These are phyloP conservation scores for Cladosporium sp. DNA, from an alignment of 2,329 filamentous ascomycete species.

Conservation along the genomic window DNA sequence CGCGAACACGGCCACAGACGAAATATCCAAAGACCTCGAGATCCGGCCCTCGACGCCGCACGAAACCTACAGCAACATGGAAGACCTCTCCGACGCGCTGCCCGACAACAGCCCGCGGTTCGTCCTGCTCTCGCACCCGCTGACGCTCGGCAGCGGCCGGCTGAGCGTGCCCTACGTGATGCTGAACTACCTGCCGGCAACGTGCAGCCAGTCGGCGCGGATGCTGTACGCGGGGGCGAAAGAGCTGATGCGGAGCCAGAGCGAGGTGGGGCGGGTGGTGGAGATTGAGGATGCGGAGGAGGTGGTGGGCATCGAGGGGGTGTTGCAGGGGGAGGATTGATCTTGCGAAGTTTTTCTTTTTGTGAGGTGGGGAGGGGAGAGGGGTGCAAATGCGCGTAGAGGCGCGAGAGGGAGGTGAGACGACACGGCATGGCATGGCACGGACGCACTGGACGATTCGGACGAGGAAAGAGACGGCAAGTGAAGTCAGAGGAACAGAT, in stretches of 20 bases:
- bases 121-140: slow-evolving; percentile 81
- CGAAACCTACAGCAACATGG: slow-evolving; percentile 74
- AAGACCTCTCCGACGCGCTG: slow-evolving; percentile 78
- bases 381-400: not conserved
- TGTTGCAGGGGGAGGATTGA: slow-evolving; percentile 44
- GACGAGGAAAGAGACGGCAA: too few relatives aligned
- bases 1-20: slow-evolving; percentile 48
- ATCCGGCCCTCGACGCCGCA: slow-evolving; percentile 72
- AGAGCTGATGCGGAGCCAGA: slow-evolving; percentile 88
- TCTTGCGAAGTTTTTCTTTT: not conserved
- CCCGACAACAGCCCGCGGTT: slow-evolving; percentile 89
- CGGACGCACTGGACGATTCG: too few relatives aligned
- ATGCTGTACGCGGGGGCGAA: slow-evolving; percentile 97
- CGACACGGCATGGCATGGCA: too few relatives aligned
- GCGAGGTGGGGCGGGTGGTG: slow-evolving; percentile 80
- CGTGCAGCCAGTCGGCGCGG: slow-evolving; percentile 76
- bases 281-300: slow-evolving; percentile 79
- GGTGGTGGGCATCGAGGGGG: slow-evolving; percentile 70
- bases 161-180: slow-evolving; percentile 88
- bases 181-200: slow-evolving; percentile 88
- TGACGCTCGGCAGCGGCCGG: slow-evolving; percentile 82
- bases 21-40: slow-evolving; percentile 86
- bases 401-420: too few relatives aligned
- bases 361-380: not conserved
- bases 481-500: too few relatives aligned